Evolutionary conservation across 2,329 filamentous ascomycete species (phyloP), one percentile per base, ranked within the genome.

Genomic region (Lanzia echinophila): DNA sequence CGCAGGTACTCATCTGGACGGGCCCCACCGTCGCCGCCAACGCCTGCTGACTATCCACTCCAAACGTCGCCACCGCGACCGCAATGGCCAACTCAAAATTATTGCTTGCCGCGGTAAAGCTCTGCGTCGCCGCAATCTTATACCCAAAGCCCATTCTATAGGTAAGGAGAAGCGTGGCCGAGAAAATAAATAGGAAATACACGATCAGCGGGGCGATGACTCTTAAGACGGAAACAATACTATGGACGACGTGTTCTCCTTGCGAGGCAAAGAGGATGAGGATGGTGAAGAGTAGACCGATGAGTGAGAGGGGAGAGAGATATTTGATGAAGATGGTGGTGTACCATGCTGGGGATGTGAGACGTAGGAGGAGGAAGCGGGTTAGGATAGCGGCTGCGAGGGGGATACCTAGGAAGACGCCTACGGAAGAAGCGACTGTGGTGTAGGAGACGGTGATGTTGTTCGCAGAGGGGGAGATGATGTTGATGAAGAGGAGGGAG

Each of bases 1-100:
- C n/a, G n/a, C n/a, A n/a, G n/a, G n/a, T n/a, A n/a, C n/a, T n/a
- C n/a, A n/a, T n/a, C n/a, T n/a, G n/a, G n/a, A n/a, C n/a, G n/a
- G 90, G 90, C 0, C 90, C 89, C 0, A 95, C 89, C 0, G 90
- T 95, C 7, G 87, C 77, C 1, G 90, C 89, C 43, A 95, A 73
- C 0, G 90, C 90, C 70, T 95, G 84, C 47, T 90, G 83, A 63
- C 87, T 92, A 39, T 86, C 73, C 0, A 85, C 78, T 0, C 90
- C 90, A 70, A 87, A 95, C 0, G 86, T 86, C 0, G 90, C 86
- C 3, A 95, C 84, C 0, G 88, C 88, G 0, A 96, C 90, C 0
- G 90, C 90, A 70, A 96, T 95, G 0, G 90, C 89, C 22, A 96
- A 73, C 72, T 96, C 90, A 64, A 96, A 96, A 67, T 96, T 95